Percentiles rank a stretch among this genome's conserved stretches.
phyloP scores from a whole-genome alignment of 495 filamentous ascomycete species.

The Aspergillus ellipticus region DNA sequence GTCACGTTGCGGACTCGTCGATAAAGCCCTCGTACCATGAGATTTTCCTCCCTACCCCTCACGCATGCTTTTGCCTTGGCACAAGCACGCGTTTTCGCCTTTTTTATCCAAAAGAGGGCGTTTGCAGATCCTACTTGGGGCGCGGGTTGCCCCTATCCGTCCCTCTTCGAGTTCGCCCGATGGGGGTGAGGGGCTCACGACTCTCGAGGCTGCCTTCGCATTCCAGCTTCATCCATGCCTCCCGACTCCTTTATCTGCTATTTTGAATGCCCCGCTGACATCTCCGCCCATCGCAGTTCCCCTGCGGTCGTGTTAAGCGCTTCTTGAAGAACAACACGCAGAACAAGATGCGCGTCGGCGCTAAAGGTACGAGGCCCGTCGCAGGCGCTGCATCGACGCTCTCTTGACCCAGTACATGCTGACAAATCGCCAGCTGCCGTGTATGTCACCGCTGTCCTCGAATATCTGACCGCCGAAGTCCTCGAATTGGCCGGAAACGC shows the following conservation, averaged over 20 bases:
- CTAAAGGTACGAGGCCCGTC: conserved; percentile 60
- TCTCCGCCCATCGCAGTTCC: conserved; percentile 69
- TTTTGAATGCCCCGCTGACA: conserved; percentile 12
- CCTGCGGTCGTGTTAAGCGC: conserved; percentile 99
- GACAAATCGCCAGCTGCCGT: conserved; percentile 64
- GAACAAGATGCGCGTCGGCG: conserved; percentile 99
- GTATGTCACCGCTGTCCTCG: conserved; percentile 96
- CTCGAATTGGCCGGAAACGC: conserved; percentile 97
- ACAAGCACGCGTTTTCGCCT: background rate
- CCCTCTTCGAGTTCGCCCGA: background rate
- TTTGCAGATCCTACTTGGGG: background rate
- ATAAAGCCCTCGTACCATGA: background rate
- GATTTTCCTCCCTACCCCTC: conserved; percentile 4
- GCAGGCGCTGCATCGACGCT: background rate
- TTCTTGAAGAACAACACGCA: conserved; percentile 99
- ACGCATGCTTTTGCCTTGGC: background rate
- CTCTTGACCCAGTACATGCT: background rate
- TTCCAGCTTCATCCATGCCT: background rate
- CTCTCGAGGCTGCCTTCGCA: background rate
- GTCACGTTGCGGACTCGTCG: background rate
- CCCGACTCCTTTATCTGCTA: background rate
- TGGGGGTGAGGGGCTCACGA: background rate
- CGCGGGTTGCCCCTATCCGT: background rate
- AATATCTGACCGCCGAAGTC: conserved; percentile 98
- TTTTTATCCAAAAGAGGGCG: background rate